These are phyloP conservation scores for Trametes villosa DNA, from an alignment of 768 basidiomycete species.

Conservation along the genomic window DNA sequence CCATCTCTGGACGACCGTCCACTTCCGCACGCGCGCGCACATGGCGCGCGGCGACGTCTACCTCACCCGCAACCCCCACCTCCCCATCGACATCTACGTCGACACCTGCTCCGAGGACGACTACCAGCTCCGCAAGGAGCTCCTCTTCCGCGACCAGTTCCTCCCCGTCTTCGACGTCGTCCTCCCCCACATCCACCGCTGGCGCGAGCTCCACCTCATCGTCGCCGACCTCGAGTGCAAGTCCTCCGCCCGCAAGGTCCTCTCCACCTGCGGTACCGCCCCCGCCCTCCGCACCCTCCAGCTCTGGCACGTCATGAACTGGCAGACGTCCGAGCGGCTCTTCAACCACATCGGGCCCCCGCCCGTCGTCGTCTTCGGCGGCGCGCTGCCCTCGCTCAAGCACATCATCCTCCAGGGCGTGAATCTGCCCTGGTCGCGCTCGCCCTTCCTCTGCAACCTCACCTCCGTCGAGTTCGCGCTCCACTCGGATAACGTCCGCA, in stretches of 20 bases:
- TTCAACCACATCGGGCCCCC: constrained; percentile 59
- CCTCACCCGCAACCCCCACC: constrained; percentile 41
- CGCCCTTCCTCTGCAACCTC: constrained; percentile 55
- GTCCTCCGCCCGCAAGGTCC: constrained; percentile 51
- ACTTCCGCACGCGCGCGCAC: constrained; percentile 55
- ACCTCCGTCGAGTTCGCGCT: constrained; percentile 60
- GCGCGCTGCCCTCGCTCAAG: constrained; percentile 52
- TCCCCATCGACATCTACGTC: constrained; percentile 55
- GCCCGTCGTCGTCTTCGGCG: constrained; percentile 61
- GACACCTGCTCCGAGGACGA: constrained; percentile 57
- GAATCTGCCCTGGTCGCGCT: constrained; percentile 65
- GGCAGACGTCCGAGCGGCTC: constrained; percentile 51
- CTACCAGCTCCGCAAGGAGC: constrained; percentile 52
- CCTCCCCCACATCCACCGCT: constrained; percentile 50
- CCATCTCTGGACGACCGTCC: constrained; percentile 56
- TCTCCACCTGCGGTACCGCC: constrained; percentile 56
- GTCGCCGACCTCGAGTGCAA: constrained; percentile 66
- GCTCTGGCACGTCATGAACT: constrained; percentile 69
- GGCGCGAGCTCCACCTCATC: constrained; percentile 64
- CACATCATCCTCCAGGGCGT: constrained; percentile 68
- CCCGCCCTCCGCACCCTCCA: constrained; percentile 62
- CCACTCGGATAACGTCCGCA: constrained; percentile 61
- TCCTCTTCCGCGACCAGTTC: constrained; percentile 57
- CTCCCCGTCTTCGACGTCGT: constrained; percentile 40
- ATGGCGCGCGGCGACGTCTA: constrained; percentile 52